A percentile compares a stretch with the other conserved stretches of the same genome.
phyloP scores from a whole-genome alignment of 106 monocot species.

The Alisma plantagoaquatica region DNA sequence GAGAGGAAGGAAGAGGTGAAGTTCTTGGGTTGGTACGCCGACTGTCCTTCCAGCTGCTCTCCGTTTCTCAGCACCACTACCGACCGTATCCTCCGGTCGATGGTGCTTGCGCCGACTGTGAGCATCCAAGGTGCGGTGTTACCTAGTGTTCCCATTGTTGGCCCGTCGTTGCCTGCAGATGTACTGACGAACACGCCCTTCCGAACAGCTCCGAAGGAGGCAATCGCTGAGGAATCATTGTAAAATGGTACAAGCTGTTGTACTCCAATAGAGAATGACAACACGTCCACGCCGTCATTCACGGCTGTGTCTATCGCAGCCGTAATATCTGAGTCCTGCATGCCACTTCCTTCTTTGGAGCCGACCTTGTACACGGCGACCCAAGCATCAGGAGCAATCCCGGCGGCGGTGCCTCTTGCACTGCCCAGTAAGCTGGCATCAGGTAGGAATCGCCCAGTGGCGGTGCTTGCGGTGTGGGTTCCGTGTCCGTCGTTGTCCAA shows the following conservation, averaged over 20 bases:
- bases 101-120: no score
- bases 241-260: conserved; percentile 9
- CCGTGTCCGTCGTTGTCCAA: no score
- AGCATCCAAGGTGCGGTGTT: conserved; percentile 39
- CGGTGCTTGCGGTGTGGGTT: conserved; percentile 11
- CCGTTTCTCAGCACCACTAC: no score
- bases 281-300: conserved; percentile 9
- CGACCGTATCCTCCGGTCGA: no score
- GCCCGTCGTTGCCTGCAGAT: conserved; percentile 33
- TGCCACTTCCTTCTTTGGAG: background rate
- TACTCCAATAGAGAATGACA: conserved; percentile 30
- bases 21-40: no score
- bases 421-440: conserved; percentile 1
- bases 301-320: conserved; percentile 2
- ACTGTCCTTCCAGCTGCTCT: no score
- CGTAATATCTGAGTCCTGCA: background rate
- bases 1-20: no score
- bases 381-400: conserved; percentile 9
- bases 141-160: conserved; percentile 1
- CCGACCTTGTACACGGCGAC: conserved; percentile 17
- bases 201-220: no score
- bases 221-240: conserved; percentile 18
- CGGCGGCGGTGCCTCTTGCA: conserved; percentile 9
- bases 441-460: conserved; percentile 3
- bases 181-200: conserved; percentile 27